Evolutionary conservation across 1,284 basidiomycete genomes (phyloP), one percentile per base, ranked within the genome.

Genomic region (Puccinia novopanici): DNA sequence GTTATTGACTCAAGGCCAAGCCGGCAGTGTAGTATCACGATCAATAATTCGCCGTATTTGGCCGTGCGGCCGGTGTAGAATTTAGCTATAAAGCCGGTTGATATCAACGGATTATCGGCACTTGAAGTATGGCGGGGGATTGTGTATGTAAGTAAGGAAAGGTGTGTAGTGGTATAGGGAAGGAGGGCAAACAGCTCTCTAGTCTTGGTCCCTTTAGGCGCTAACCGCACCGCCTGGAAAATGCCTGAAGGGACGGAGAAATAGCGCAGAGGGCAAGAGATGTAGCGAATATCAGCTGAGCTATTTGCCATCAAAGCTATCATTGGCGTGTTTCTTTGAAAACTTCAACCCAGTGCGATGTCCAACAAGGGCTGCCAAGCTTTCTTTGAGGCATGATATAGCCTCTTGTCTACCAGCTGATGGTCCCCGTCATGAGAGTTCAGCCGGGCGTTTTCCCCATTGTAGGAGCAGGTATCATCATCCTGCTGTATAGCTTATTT

Each of bases 1-100:
- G 17, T 40, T 72, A 52, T 54, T 50, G 3, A 50, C 30, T 55
- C 50, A 27, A 72, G 55, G 34, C 27, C 70, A 40, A 55, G 70
- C 4, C 8, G 34, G 12, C 48, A 40, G 48, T 55, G 70, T 52
- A 55, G 70, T 52, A 19, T 72, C 52, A 52, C 52, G 70, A 72
- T 54, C 70, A 72, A 40, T 54, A n/a, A 72, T 72, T 72, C 70
- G 24, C 70, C 70, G 52, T 72, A 72, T 72, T 72, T 72, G 70
- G 70, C 70, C 70, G 70, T 72, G 55, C 55, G 70, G 70, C 70
- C 70, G 70, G 40, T 52, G 55, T 70, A 40, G 61, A 63, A 37
- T 70, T 50, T 48, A 52, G 67, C n/a, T 55, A 37, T 52, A 52
- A 48, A 72, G 70, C 50, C 34, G 52, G 50, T 52, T 72, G 70